phyloP scores from a whole-genome alignment of 2,329 filamentous ascomycete genomes.

The Arthrinium phaeospermum region DNA sequence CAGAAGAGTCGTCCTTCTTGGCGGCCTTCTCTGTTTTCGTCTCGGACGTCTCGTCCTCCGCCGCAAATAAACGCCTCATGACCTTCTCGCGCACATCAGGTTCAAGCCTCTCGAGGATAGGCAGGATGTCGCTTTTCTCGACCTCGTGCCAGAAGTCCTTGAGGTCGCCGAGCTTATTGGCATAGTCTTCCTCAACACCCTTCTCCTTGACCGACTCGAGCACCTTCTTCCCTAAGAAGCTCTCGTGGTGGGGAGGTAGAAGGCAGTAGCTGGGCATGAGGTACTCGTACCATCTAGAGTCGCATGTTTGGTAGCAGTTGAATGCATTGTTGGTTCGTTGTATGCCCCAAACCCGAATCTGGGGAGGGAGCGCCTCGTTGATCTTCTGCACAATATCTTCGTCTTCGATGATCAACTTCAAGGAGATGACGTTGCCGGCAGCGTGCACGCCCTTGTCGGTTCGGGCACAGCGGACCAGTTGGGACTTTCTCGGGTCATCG shows the following conservation, averaged over 20 bases:
- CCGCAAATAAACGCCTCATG: slow-evolving; percentile 62
- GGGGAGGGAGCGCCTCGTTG: slow-evolving; percentile 81
- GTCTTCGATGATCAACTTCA: slow-evolving; percentile 96
- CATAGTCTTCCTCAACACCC: slow-evolving; percentile 71
- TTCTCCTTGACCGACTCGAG: slow-evolving; percentile 77
- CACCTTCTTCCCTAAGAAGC: slow-evolving; percentile 83
- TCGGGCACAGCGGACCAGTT: slow-evolving; percentile 88
- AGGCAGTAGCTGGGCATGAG: slow-evolving; percentile 93
- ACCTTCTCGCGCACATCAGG: slow-evolving; percentile 68
- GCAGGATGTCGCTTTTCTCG: slow-evolving; percentile 81
- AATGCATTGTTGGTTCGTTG: slow-evolving; percentile 88
- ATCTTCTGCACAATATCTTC: slow-evolving; percentile 87
- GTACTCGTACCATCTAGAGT: slow-evolving; percentile 97
- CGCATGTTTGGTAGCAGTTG: slow-evolving; percentile 93
- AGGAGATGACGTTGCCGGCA: slow-evolving; percentile 90
- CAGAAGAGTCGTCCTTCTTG: background rate
- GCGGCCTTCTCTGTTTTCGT: slow-evolving; percentile 30
- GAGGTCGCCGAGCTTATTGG: slow-evolving; percentile 76
- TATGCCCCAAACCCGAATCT: slow-evolving; percentile 96
- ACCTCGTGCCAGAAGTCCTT: slow-evolving; percentile 81
- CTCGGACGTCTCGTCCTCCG: slow-evolving; percentile 30
- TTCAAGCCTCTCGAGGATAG: slow-evolving; percentile 66
- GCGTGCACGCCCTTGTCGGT: slow-evolving; percentile 98
- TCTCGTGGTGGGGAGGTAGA: slow-evolving; percentile 88
- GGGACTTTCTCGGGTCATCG: slow-evolving; percentile 94